A percentile compares a stretch with the other conserved stretches of the same genome.
Evolutionary conservation across 1,139 yeast genomes (phyloP).

Genomic region (Taiozyma sp.): DNA sequence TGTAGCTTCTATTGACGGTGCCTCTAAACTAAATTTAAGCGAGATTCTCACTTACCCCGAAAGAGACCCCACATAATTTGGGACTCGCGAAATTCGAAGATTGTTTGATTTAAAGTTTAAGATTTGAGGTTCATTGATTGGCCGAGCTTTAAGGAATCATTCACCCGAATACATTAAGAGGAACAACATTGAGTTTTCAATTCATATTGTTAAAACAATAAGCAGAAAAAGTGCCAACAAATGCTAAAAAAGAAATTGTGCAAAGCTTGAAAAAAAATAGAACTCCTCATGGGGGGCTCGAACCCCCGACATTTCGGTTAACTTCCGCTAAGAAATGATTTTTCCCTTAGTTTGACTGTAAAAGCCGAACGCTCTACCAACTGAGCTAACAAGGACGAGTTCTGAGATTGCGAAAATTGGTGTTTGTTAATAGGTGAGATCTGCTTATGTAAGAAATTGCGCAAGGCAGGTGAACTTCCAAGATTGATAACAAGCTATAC

Average conservation of each 20-base stretch:
- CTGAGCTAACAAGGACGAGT: slow-evolving; percentile 20
- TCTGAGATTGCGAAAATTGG: slow-evolving; percentile 1
- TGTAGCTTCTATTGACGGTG: background rate
- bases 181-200: too few relatives aligned
- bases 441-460: too few relatives aligned
- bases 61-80: background rate
- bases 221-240: too few relatives aligned
- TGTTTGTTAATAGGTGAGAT: background rate
- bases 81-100: too few relatives aligned
- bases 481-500: too few relatives aligned
- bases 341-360: slow-evolving; percentile 11
- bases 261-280: slow-evolving; percentile 4
- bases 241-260: too few relatives aligned
- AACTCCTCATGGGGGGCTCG: slow-evolving; percentile 21
- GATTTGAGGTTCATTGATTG: background rate
- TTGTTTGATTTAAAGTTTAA: background rate
- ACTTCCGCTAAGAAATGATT: slow-evolving; percentile 8
- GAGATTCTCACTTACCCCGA: background rate
- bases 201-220: too few relatives aligned
- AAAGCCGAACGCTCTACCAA: slow-evolving; percentile 20
- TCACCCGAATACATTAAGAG: background rate
- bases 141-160: background rate
- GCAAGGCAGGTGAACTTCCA: too few relatives aligned
- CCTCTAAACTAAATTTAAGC: too few relatives aligned
- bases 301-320: slow-evolving; percentile 20